Evolutionary conservation across 345 rosid genomes (phyloP).

Genomic region (Hibiscus mutabilis): DNA sequence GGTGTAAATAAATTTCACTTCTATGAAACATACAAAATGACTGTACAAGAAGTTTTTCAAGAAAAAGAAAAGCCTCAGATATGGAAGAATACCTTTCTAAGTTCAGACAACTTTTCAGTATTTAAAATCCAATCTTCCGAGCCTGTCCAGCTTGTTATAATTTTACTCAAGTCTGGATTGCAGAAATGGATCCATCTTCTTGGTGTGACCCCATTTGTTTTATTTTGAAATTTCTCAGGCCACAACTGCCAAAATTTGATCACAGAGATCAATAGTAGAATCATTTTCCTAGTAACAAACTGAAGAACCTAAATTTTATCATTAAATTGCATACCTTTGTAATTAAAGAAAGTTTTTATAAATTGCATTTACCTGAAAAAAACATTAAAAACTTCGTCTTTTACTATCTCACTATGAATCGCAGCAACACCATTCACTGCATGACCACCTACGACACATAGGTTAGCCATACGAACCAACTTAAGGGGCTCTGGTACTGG

Average conservation of each 20-base stretch:
- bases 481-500: slow-evolving; percentile 33
- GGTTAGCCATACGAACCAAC: slow-evolving; percentile 67
- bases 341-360: neutral
- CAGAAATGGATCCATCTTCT: slow-evolving; percentile 77
- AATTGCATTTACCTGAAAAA: slow-evolving; percentile 41
- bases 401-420: slow-evolving; percentile 74
- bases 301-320: neutral
- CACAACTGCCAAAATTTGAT: slow-evolving; percentile 44
- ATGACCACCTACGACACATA: slow-evolving; percentile 56
- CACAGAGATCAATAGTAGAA: slow-evolving; percentile 15
- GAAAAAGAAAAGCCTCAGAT: neutral
- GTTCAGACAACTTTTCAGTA: slow-evolving; percentile 54
- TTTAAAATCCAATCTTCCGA: slow-evolving; percentile 68
- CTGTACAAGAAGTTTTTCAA: slow-evolving; percentile 1
- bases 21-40: neutral
- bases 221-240: slow-evolving; percentile 71
- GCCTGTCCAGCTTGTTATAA: slow-evolving; percentile 59
- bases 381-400: slow-evolving; percentile 58
- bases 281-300: slow-evolving; percentile 3
- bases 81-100: slow-evolving; percentile 37
- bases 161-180: slow-evolving; percentile 58
- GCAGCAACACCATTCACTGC: slow-evolving; percentile 77
- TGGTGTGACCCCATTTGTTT: slow-evolving; percentile 80
- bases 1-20: neutral
- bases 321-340: neutral